Evolutionary conservation across 176 grass and related monocot species (phyloP).

Genomic region (Oryza longistaminata): DNA sequence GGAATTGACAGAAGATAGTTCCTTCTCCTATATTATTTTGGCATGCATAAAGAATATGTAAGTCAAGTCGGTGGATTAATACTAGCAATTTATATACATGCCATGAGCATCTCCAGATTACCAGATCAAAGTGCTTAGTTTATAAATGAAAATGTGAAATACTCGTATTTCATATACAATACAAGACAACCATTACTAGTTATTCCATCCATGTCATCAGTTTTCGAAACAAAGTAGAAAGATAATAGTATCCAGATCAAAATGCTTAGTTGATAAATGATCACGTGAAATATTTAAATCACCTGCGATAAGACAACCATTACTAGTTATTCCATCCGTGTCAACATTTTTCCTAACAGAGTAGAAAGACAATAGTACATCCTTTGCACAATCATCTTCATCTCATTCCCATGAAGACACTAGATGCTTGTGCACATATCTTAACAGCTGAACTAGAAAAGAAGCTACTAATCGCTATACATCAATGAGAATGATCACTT

Average conservation of each 20-base stretch:
- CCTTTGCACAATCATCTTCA: not conserved
- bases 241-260: not conserved
- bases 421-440: not conserved
- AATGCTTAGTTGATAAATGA: too few relatives aligned
- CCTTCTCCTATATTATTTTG: conserved; percentile 38
- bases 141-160: not conserved
- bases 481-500: not conserved
- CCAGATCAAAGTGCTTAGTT: conserved; percentile 6
- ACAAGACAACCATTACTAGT: not conserved
- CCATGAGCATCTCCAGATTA: conserved; percentile 13
- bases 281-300: too few relatives aligned
- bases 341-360: too few relatives aligned
- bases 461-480: not conserved
- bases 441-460: not conserved
- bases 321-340: too few relatives aligned
- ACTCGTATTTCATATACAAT: not conserved
- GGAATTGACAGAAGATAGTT: conserved; percentile 50
- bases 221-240: not conserved
- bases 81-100: conserved; percentile 26
- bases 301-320: too few relatives aligned
- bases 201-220: not conserved
- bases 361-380: not conserved
- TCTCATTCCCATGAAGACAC: not conserved
- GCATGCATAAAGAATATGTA: conserved; percentile 32
- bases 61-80: conserved; percentile 1